These are phyloP conservation scores for Paraconiothyrium brasiliense DNA, from an alignment of 2,329 filamentous ascomycete genomes.

Conservation along the genomic window DNA sequence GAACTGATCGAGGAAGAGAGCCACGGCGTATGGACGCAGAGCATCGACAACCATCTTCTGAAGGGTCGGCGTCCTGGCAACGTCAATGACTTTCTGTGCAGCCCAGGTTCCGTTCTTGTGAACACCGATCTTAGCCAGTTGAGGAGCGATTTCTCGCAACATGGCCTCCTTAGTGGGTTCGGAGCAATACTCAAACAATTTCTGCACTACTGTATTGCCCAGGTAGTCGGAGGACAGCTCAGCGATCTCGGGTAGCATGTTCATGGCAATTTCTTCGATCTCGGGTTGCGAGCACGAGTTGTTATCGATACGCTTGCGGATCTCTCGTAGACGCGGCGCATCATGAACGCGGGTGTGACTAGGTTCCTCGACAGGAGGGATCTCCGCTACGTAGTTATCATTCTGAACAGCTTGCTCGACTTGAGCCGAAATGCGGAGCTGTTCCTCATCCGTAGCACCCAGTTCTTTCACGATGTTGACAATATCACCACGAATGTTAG, in stretches of 20 bases:
- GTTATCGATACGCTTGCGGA: conserved; percentile 97
- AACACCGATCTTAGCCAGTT: conserved; percentile 94
- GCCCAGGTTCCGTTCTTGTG: conserved; percentile 99
- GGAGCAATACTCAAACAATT: conserved; percentile 95
- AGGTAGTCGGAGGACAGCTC: conserved; percentile 96
- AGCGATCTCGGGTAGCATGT: conserved; percentile 96
- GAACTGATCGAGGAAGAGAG: conserved; percentile 95
- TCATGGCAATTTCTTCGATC: conserved; percentile 89
- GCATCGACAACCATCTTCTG: conserved; percentile 86
- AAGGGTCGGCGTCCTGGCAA: conserved; percentile 84
- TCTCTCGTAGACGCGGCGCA: conserved; percentile 92
- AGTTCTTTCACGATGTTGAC: conserved; percentile 87
- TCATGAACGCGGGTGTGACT: conserved; percentile 90
- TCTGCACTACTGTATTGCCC: conserved; percentile 99
- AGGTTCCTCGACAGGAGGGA: conserved; percentile 87
- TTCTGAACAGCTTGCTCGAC: conserved; percentile 82
- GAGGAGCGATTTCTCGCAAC: conserved; percentile 85
- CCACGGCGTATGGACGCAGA: conserved; percentile 85
- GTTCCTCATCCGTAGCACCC: conserved; percentile 83
- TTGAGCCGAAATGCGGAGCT: conserved; percentile 73
- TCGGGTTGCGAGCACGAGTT: conserved; percentile 84
- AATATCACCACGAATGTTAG: conserved; percentile 84
- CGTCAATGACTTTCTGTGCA: conserved; percentile 98
- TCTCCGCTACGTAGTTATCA: conserved; percentile 78
- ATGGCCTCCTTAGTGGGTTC: conserved; percentile 91